A percentile compares a stretch with the other conserved stretches of the same genome.
These are phyloP conservation scores for Aspergillus ochraceoroseus DNA, from an alignment of 2,329 filamentous ascomycete species.

Conservation along the genomic window DNA sequence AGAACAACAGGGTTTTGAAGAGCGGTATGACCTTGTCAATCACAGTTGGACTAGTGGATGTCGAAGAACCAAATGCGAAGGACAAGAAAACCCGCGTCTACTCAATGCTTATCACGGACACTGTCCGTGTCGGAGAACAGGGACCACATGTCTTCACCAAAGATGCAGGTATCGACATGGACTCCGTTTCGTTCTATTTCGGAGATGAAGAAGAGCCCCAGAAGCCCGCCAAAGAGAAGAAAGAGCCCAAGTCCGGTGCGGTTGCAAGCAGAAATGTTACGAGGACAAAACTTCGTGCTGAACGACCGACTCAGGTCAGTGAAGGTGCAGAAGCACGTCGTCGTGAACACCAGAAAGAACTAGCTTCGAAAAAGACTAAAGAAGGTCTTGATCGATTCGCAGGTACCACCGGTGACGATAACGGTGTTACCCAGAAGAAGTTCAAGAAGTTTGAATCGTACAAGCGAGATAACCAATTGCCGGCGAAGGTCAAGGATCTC, in stretches of 20 bases:
- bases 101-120: conserved; percentile 86
- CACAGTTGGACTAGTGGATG: conserved; percentile 81
- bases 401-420: conserved; percentile 75
- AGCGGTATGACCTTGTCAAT: conserved; percentile 97
- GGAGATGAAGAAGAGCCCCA: conserved; percentile 85
- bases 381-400: conserved; percentile 82
- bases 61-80: conserved; percentile 79
- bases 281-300: conserved; percentile 83
- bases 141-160: conserved; percentile 80
- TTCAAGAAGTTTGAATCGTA: conserved; percentile 99
- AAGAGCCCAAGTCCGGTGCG: conserved; percentile 74
- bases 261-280: conserved; percentile 94
- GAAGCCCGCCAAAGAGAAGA: conserved; percentile 75
- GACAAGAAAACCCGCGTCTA: conserved; percentile 88
- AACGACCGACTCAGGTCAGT: conserved; percentile 79
- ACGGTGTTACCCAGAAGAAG: conserved; percentile 91
- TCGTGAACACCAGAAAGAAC: conserved; percentile 86
- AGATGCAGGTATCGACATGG: conserved; percentile 83
- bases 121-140: conserved; percentile 71
- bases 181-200: conserved; percentile 97
- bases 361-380: conserved; percentile 79
- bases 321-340: conserved; percentile 85
- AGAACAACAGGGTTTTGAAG: conserved; percentile 76
- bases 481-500: conserved; percentile 73
- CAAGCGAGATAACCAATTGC: conserved; percentile 94